A percentile compares a stretch with the other conserved stretches of the same genome.
Evolutionary conservation across 495 filamentous ascomycete genomes (phyloP).

Genomic region (Podospora fimiseda): DNA sequence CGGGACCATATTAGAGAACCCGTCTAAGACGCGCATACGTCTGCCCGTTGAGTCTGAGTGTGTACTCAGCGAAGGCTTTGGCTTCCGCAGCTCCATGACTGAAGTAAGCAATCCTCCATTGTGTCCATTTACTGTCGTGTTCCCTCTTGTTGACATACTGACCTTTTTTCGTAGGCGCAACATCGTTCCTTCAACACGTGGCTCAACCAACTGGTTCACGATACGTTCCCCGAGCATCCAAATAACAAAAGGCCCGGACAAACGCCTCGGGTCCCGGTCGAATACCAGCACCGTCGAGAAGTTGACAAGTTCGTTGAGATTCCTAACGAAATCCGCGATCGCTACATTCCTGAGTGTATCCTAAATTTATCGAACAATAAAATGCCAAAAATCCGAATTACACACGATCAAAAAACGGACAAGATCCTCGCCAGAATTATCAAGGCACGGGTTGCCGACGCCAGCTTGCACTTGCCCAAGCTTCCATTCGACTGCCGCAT

Average conservation of each 20-base stretch:
- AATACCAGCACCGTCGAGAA: slow-evolving; percentile 75
- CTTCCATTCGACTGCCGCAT: slow-evolving; percentile 77
- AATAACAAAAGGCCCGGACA: slow-evolving; percentile 19
- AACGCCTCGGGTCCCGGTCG: slow-evolving; percentile 55
- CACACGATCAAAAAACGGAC: slow-evolving; percentile 65
- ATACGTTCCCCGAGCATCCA: slow-evolving; percentile 44
- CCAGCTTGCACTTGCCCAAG: slow-evolving; percentile 69
- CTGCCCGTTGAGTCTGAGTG: slow-evolving; percentile 61
- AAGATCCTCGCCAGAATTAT: slow-evolving; percentile 75
- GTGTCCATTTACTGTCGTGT: background rate
- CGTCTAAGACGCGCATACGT: slow-evolving; percentile 57
- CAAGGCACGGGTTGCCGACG: slow-evolving; percentile 78
- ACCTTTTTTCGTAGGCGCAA: slow-evolving; percentile 52
- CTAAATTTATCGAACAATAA: slow-evolving; percentile 44
- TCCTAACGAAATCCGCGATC: slow-evolving; percentile 43
- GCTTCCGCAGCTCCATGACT: slow-evolving; percentile 80
- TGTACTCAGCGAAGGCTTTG: slow-evolving; percentile 50
- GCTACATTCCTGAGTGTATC: slow-evolving; percentile 37
- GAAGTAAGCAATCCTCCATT: slow-evolving; percentile 68
- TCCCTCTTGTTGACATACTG: slow-evolving; percentile 1
- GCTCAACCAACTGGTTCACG: slow-evolving; percentile 62
- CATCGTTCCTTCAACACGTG: slow-evolving; percentile 72
- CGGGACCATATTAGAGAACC: slow-evolving; percentile 68
- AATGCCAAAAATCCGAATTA: slow-evolving; percentile 67
- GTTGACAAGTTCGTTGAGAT: slow-evolving; percentile 77